Evolutionary conservation across 306 rosid genomes (phyloP).

Genomic region (Quercus mongolica): DNA sequence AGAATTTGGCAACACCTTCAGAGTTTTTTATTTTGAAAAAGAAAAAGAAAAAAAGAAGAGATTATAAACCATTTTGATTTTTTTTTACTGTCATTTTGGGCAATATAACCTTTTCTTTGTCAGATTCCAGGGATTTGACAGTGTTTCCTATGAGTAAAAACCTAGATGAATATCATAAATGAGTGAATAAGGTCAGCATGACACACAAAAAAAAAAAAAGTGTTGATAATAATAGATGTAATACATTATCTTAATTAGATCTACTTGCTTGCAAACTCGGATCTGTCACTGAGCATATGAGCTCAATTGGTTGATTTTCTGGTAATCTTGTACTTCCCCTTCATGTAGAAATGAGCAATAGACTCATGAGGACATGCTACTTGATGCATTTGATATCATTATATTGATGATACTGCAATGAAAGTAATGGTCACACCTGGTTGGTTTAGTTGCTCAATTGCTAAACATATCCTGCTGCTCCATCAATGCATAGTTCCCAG

Average conservation of each 20-base stretch:
- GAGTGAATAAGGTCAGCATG: neutral
- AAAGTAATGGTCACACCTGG: slow-evolving; percentile 26
- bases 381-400: slow-evolving; percentile 19
- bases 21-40: neutral
- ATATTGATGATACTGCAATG: slow-evolving; percentile 5
- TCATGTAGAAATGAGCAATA: neutral
- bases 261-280: neutral
- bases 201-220: neutral
- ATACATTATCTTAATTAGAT: neutral
- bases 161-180: neutral
- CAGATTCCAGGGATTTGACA: neutral
- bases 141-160: neutral
- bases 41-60: neutral
- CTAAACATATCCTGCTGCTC: slow-evolving; percentile 29
- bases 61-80: neutral
- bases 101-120: neutral
- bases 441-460: slow-evolving; percentile 25
- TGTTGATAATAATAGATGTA: neutral
- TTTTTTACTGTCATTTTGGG: neutral
- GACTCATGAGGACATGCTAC: slow-evolving; percentile 17
- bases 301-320: neutral
- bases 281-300: neutral
- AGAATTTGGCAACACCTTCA: neutral
- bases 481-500: slow-evolving; percentile 25
- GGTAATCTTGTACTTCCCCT: neutral